Base-by-base conservation (phyloP, 2,329 filamentous ascomycete genomes). In the Scedosporium apiospermum region DNA sequence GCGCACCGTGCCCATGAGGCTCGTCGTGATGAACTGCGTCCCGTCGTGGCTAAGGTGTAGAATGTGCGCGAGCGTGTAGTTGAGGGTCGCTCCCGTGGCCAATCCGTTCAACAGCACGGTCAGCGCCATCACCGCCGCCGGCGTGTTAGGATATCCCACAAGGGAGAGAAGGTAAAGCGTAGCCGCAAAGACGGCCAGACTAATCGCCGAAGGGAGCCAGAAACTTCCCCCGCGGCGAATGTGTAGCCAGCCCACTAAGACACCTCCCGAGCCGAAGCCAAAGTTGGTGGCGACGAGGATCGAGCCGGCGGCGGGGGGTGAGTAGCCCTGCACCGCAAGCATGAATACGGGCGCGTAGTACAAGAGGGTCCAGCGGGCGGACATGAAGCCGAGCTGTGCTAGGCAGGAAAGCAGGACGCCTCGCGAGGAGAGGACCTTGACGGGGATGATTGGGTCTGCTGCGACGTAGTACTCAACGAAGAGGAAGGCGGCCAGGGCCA, bases 261-360 rank as follows among this genome's bases (percentile, higher is more conserved):
- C 74, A 0, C 90, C 89, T 26, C 91, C 91, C 2, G 83, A 68
- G 0, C 86, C 90, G 69, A 96, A 96, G 1, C 90, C 91, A 5
- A 85, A 71, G 72, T 96, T 96, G 0, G 91, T 95, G 0, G 91
- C 90, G 57, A 96, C 84, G 6, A 96, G 81, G 42, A 93, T 87
- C 3, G 88, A 82, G 3, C 91, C 91, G 2, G 90, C 88, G 1
- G 84, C 77, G 1, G 89, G 87, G 0, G 89, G 88, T 0, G 81
- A 75, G 76, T 88, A 88, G 62, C 84, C 84, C 2, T 87, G 84
- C 1, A 95, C 87, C 3, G 89, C 88, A 63, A 95, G 85, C 41
- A 90, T 88, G 68, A 91, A 93, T 53, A 91, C 85, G 0, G 91
- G 91, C 0, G 88, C 83, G 74, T 91, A 96, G 77, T 92, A 95